Evolutionary conservation across 345 rosid genomes (phyloP), one percentile per base, ranked within the genome.

Genomic region (Acer saccharum): DNA sequence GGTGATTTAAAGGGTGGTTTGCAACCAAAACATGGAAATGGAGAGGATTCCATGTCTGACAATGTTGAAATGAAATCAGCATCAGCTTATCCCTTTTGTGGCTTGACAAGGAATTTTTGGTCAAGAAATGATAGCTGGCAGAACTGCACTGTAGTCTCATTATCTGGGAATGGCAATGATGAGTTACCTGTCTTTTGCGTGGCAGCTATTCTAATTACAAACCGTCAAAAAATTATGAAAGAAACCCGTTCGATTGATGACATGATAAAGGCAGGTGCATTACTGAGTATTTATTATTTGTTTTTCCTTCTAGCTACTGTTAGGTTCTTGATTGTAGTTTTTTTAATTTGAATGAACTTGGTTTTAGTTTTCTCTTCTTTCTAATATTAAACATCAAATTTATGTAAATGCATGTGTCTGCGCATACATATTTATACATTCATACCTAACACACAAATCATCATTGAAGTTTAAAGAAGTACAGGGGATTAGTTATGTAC

Each of bases 111-210:
- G 82, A 86, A 79, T 65, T 84, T 93, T 68, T 93, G 94, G 97
- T 87, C 89, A 16, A 91, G 83, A 85, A 89, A 77, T 77, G 88
- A 84, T 65, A 85, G 63, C 79, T 80, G 85, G 77, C 94, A 88
- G 83, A 86, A 79, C 46, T 85, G 86, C 80, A 77, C 75, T 72
- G 67, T 83, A 65, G 82, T 87, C 70, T 89, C 91, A 32, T 89
- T 93, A 46, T 77, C 90, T 50, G 85, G 81, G 66, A 94, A 83
- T 75, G 94, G 91, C 69, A 88, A 89, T 74, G 93, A 86, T 57
- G 90, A 85, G 44, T 84, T 94, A 74, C 92, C 98, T 71, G 97
- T 94, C 71, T 94, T 90, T 85, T 93, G 98, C 78, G 98, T 93
- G 39, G 97, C 97, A 32, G 93, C 97, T 12, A 91, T 94, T 83